Conservation (phyloP, 768 basidiomycete genomes). For the Collybiopsis luxurians region DNA sequence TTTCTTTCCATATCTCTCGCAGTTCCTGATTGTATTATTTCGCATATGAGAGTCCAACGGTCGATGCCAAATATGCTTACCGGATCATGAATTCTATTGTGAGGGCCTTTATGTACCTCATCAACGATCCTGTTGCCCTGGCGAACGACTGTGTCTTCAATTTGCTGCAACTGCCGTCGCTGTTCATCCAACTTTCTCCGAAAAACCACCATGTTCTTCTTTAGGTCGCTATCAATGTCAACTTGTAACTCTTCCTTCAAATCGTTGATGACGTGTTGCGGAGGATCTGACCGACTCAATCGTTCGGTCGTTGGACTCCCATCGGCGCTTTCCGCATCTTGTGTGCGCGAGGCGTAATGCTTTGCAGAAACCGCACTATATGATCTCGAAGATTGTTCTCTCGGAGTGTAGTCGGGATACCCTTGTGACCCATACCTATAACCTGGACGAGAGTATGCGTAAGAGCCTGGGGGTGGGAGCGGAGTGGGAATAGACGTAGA, state of each 20-base stretch:
- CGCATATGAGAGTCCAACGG: not conserved
- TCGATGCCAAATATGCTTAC: not conserved
- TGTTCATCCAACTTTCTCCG: not conserved
- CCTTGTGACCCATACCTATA: no score
- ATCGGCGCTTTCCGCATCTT: no score
- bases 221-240: not conserved
- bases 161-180: not conserved
- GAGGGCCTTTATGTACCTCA: not conserved
- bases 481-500: no score
- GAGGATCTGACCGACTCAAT: not conserved
- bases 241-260: conserved; percentile 1
- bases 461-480: no score
- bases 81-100: not conserved
- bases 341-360: no score
- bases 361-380: no score
- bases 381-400: no score
- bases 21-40: not conserved
- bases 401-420: no score
- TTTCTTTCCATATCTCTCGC: conserved; percentile 5
- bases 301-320: no score
- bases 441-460: no score
- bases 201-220: conserved; percentile 3
- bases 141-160: not conserved
- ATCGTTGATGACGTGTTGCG: not conserved
- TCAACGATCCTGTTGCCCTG: not conserved